Percentiles rank a stretch among this genome's conserved stretches.
Evolutionary conservation across 805 yeast genomes (phyloP).

Genomic region (Dipodascus geniculatus): DNA sequence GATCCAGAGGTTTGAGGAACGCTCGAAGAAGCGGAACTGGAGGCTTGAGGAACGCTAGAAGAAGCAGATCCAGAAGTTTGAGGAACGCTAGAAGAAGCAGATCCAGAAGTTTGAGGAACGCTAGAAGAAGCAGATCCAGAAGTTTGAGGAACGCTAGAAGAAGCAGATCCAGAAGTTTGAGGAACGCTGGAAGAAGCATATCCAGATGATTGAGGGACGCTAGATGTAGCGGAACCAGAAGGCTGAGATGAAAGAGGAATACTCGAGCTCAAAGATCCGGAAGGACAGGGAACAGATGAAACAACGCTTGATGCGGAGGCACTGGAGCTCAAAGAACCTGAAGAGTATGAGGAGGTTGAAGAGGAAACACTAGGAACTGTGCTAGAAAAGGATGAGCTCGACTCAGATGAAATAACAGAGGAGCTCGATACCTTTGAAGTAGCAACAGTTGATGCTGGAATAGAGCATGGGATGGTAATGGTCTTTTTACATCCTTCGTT

Average conservation of each 20-base stretch:
- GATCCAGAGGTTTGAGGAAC: not conserved
- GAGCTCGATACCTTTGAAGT: too few species aligned
- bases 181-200: too few species aligned
- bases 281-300: not conserved
- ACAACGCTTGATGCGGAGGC: not conserved
- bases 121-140: not conserved
- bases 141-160: not conserved
- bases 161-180: not conserved
- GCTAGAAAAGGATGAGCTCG: too few species aligned
- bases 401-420: too few species aligned
- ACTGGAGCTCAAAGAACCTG: too few species aligned
- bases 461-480: not conserved
- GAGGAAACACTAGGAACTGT: too few species aligned
- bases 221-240: slow-evolving; percentile 8
- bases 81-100: not conserved
- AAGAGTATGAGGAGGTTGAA: too few species aligned
- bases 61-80: not conserved
- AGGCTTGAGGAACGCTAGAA: too few species aligned
- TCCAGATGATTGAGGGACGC: not conserved
- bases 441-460: not conserved
- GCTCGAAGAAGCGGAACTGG: slow-evolving; percentile 5
- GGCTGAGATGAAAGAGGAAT: slow-evolving; percentile 7
- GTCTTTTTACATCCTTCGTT: not conserved
- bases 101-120: not conserved
- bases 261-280: not conserved